Base-by-base conservation (phyloP, 1,139 yeast species). In the Taphrina deformans region DNA sequence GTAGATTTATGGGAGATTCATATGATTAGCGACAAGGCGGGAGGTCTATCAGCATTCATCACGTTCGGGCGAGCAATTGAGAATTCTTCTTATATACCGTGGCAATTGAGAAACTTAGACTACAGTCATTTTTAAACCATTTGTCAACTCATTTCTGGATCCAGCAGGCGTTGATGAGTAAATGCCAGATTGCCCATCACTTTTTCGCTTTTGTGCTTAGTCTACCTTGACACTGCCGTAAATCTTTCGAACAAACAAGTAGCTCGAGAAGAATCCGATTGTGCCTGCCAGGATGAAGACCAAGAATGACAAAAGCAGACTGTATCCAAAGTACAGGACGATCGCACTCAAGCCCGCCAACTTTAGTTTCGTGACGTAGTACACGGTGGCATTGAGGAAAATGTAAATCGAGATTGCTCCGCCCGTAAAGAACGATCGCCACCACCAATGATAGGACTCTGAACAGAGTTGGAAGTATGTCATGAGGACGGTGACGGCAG, bases 401-500 rank as follows among this genome's bases (percentile, higher is more conserved):
- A 92, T 88, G 75, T 92, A 95, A 66, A 87, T 72, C 0, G 96
- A 82, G 76, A 96, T 87, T 29, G 97, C 96, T 62, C 97, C 98
- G 31, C 97, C 95, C 67, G 91, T 82, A 72, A 87, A 83, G 72
- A 92, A 81, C 9, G 96, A 85, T 75, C 92, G 86, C 99, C 99
- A 93, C 69, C 69, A 67, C 99, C 99, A 93, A 75, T 86, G 85
- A 79, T 95, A 92, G 76, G 93, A 89, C 75, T 93, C 99, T 53
- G 91, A 80, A 74, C 97, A 90, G 69, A 95, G 82, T 10, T 92
- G 83, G 79, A 89, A 88, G 77, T 93, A 93, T 45, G 89, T 84
- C 79, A 91, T 83, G 71, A 93, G 80, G 23, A 91, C 79, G 0
- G 97, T 87, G 52, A 91, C 91, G 69, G 93, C 81, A 21, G 89